phyloP scores from a whole-genome alignment of 2,329 filamentous ascomycete species.

The Fusarium cyanostomum region DNA sequence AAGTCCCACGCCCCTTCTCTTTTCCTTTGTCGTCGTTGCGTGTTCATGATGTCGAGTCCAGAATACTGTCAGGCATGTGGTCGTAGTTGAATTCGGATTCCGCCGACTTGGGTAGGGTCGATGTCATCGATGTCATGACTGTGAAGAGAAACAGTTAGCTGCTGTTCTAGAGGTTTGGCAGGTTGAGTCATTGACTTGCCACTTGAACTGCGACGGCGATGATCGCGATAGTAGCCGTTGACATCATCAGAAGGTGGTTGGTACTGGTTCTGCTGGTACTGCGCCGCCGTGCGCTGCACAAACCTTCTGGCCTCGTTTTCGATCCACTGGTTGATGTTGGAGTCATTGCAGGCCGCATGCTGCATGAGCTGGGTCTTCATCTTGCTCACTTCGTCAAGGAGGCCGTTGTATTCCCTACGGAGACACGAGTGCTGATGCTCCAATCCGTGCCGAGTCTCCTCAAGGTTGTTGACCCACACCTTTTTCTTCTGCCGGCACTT shows the following conservation, averaged over 20 bases:
- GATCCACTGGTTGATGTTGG: constrained; percentile 64
- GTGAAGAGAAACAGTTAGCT: constrained; percentile 2
- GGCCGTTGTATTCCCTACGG: constrained; percentile 53
- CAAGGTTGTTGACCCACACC: constrained; percentile 60
- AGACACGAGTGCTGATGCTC: constrained; percentile 56
- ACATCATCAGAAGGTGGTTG: not conserved
- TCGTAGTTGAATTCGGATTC: constrained; percentile 46
- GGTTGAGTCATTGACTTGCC: not conserved
- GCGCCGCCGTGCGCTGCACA: constrained; percentile 47
- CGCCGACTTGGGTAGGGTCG: constrained; percentile 13
- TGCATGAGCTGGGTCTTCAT: constrained; percentile 63
- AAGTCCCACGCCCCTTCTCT: not conserved
- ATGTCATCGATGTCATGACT: not conserved
- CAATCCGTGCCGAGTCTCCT: constrained; percentile 55
- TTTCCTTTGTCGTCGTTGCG: not conserved
- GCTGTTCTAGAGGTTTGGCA: not conserved
- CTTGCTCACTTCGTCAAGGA: constrained; percentile 56
- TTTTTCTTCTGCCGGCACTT: constrained; percentile 78
- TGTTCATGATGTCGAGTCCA: constrained; percentile 22
- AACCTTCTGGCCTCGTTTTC: constrained; percentile 61
- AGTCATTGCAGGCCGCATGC: constrained; percentile 62
- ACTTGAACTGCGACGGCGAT: constrained; percentile 17
- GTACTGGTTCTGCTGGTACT: not conserved
- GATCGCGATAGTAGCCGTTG: not conserved
- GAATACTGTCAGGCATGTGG: constrained; percentile 50